A percentile compares a stretch with the other conserved stretches of the same genome.
Evolutionary conservation across 192 early-diverging fungal genomes (phyloP).

Genomic region (Ambispora gerdemannii): DNA sequence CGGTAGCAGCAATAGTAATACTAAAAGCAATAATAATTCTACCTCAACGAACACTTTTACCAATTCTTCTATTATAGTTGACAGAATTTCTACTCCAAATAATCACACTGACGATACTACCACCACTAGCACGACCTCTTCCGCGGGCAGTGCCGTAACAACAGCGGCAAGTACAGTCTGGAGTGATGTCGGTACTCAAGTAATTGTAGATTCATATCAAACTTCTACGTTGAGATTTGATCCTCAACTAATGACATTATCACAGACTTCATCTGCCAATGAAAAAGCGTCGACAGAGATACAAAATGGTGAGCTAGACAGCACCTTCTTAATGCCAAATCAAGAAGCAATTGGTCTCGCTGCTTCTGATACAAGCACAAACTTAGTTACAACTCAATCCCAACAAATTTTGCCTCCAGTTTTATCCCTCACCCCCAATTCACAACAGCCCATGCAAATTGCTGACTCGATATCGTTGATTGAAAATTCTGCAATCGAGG

Average conservation of each 20-base stretch:
- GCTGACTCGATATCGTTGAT: too few relatives aligned
- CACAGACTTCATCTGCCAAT: background rate
- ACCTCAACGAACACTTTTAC: background rate
- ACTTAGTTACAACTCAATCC: background rate
- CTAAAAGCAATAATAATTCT: too few relatives aligned
- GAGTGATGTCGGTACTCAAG: too few relatives aligned
- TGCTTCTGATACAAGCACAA: background rate
- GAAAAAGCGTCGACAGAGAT: background rate
- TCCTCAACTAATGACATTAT: background rate
- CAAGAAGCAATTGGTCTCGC: background rate
- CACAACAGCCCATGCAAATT: background rate
- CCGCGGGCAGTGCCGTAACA: too few relatives aligned
- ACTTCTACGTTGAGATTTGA: background rate
- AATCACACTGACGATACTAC: background rate
- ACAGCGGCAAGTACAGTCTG: background rate
- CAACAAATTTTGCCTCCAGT: background rate
- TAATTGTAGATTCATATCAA: background rate
- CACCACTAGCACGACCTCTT: background rate
- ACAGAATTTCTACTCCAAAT: background rate
- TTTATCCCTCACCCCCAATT: too few relatives aligned
- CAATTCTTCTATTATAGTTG: background rate
- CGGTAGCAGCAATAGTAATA: too few relatives aligned
- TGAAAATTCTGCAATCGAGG: background rate
- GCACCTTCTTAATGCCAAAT: background rate
- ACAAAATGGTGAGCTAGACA: too few relatives aligned